Conservation (phyloP, 495 filamentous ascomycete species). For the Talaromyces thailandensis region DNA sequence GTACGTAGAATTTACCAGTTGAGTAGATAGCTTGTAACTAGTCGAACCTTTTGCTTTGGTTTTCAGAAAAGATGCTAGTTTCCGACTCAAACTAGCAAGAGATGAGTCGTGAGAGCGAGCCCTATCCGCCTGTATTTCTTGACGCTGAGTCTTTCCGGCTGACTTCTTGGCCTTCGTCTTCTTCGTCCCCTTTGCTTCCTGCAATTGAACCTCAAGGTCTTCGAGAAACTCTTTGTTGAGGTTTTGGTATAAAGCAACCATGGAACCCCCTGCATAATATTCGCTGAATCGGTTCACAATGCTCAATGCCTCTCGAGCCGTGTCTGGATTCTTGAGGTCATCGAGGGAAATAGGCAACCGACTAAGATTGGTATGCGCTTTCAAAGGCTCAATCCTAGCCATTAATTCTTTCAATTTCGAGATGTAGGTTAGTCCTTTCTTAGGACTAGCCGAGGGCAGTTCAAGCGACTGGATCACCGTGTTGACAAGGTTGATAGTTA, state of each 20-base stretch:
- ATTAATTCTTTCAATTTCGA: constrained; percentile 14
- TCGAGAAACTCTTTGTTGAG: constrained; percentile 19
- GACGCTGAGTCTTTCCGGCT: not conserved
- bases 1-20: not conserved
- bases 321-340: constrained; percentile 24
- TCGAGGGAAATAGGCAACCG: constrained; percentile 23
- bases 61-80: not conserved
- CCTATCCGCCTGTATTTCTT: not conserved
- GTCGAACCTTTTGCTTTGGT: not conserved
- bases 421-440: constrained; percentile 22
- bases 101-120: not conserved
- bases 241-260: constrained; percentile 26
- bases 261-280: constrained; percentile 21
- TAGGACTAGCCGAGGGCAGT: constrained; percentile 16
- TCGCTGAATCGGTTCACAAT: constrained; percentile 23
- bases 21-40: not conserved
- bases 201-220: constrained; percentile 10
- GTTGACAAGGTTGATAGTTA: constrained; percentile 18
- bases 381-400: constrained; percentile 17
- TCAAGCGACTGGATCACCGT: constrained; percentile 13
- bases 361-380: constrained; percentile 19
- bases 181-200: not conserved
- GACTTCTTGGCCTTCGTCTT: not conserved
- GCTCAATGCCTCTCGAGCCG: constrained; percentile 20
- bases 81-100: not conserved